Percentiles rank a stretch among this genome's conserved stretches.
phyloP scores from a whole-genome alignment of 78 protist species.

The Acrasis kona region DNA sequence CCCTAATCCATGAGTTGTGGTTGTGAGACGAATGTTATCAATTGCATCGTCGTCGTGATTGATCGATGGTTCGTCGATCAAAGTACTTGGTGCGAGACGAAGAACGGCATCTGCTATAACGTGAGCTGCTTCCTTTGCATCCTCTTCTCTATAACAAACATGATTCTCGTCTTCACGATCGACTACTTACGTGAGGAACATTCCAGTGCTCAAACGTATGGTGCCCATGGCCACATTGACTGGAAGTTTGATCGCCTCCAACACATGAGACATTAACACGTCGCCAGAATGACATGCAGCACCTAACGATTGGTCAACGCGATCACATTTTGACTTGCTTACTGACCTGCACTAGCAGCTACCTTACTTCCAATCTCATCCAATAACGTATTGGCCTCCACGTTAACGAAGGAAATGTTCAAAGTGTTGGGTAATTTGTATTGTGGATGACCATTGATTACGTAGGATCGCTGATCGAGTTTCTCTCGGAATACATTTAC shows the following conservation, averaged over 20 bases:
- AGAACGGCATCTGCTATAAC: no score
- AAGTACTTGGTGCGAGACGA: no score
- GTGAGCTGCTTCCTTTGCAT: no score
- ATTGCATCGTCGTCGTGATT: no score
- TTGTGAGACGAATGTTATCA: no score
- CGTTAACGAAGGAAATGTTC: background rate
- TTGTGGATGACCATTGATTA: conserved; percentile 18
- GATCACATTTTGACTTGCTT: background rate
- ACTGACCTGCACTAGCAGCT: background rate
- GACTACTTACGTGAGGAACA: no score
- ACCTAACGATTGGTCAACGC: conserved; percentile 12
- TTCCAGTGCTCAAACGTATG: conserved; percentile 13
- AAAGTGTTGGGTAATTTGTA: conserved; percentile 20
- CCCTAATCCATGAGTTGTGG: no score
- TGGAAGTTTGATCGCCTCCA: conserved; percentile 4
- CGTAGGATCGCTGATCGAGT: background rate
- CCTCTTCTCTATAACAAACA: no score
- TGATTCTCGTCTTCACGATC: no score
- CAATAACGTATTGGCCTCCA: background rate
- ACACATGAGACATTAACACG: conserved; percentile 4
- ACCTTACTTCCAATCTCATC: background rate
- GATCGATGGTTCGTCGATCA: no score
- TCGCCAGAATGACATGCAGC: conserved; percentile 33
- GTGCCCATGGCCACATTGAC: conserved; percentile 6
- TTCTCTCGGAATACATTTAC: background rate